phyloP scores from a whole-genome alignment of 257 asterid genomes.

The Gardenia jasminoides region DNA sequence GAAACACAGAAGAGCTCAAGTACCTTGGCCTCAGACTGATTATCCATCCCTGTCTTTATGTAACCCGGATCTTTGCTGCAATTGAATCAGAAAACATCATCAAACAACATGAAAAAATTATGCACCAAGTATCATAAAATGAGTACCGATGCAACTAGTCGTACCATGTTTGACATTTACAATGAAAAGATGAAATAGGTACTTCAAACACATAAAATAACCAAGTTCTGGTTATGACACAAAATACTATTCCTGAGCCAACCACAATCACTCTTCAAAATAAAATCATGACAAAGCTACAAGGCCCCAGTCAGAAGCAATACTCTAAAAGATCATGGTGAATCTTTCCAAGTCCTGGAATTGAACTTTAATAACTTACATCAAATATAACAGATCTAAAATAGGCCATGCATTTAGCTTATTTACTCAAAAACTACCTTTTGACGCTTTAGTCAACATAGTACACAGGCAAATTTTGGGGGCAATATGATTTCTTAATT shows the following conservation, averaged over 20 bases:
- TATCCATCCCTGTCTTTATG: slow-evolving; percentile 38
- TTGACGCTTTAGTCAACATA: neutral
- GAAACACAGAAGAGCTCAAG: slow-evolving; percentile 13
- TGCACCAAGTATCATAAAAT: too few species aligned
- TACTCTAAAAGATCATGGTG: neutral
- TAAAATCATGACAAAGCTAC: neutral
- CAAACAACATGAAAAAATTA: slow-evolving; percentile 15
- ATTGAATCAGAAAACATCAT: slow-evolving; percentile 32
- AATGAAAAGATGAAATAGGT: neutral
- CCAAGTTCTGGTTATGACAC: neutral
- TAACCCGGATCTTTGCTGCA: slow-evolving; percentile 96
- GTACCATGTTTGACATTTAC: neutral
- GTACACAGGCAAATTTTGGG: neutral
- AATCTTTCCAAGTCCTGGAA: neutral
- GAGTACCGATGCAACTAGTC: neutral
- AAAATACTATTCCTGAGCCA: neutral
- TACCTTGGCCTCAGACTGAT: slow-evolving; percentile 70
- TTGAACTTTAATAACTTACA: neutral
- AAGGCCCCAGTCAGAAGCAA: neutral
- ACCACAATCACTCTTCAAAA: neutral
- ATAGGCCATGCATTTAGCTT: neutral
- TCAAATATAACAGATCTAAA: too few species aligned
- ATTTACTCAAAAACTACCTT: neutral
- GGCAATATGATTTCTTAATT: neutral
- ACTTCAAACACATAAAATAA: neutral